These are phyloP conservation scores for Lentinula lateritia DNA, from an alignment of 768 basidiomycete genomes.

Conservation along the genomic window DNA sequence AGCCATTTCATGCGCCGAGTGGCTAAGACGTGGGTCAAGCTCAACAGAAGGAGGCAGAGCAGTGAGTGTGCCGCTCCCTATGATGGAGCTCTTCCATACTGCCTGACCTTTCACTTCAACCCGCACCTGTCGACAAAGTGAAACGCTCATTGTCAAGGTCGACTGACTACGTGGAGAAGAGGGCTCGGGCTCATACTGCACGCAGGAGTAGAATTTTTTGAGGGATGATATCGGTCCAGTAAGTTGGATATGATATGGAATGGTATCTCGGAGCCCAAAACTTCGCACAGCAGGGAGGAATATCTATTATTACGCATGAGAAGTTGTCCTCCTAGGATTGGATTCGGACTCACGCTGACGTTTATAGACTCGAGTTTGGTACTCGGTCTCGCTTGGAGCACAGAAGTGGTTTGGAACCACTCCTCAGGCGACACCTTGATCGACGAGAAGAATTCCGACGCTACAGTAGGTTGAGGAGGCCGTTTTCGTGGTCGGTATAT, in stretches of 20 bases:
- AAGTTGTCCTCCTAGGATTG: neutral
- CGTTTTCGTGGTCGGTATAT: conserved; percentile 4
- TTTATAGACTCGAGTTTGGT: neutral
- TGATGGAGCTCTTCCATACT: neutral
- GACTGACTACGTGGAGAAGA: neutral
- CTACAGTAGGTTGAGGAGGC: neutral
- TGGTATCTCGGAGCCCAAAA: neutral
- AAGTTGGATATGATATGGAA: conserved; percentile 6
- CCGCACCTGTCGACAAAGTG: conserved; percentile 1
- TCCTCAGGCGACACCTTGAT: conserved; percentile 3
- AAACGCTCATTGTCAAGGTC: neutral
- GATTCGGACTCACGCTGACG: neutral
- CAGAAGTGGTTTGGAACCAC: conserved; percentile 1
- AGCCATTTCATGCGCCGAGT: neutral
- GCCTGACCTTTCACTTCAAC: conserved; percentile 4
- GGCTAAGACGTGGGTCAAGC: neutral
- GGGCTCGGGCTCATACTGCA: neutral
- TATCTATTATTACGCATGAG: neutral
- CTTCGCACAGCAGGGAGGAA: conserved; percentile 5
- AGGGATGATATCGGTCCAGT: conserved; percentile 3
- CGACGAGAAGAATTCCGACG: neutral
- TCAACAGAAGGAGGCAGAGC: neutral
- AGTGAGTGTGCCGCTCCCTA: neutral
- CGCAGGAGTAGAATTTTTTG: neutral
- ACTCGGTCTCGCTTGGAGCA: neutral